Percentiles rank a stretch among this genome's conserved stretches.
Evolutionary conservation across 2,329 filamentous ascomycete species (phyloP).

Genomic region (Coleophoma crateriformis): DNA sequence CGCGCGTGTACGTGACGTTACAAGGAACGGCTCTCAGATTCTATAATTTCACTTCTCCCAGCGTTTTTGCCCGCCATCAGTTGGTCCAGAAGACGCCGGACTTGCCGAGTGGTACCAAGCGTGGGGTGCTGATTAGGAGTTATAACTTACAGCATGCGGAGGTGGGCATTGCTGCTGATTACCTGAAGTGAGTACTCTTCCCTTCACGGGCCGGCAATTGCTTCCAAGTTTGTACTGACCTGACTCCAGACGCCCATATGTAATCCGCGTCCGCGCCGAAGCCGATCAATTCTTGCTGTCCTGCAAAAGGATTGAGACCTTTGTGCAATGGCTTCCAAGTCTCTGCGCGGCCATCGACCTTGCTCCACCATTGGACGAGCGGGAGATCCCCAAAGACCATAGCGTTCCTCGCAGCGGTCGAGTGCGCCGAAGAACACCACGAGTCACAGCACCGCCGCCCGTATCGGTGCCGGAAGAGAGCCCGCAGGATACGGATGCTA

Average conservation of each 20-base stretch:
- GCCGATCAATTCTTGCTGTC: constrained; percentile 69
- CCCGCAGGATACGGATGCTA: not conserved
- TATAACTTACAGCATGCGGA: constrained; percentile 73
- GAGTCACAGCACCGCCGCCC: constrained; percentile 5
- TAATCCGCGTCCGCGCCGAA: constrained; percentile 67
- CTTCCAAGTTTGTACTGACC: not conserved
- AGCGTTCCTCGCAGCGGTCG: constrained; percentile 43
- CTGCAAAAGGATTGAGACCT: constrained; percentile 57
- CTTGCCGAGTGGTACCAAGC: constrained; percentile 45
- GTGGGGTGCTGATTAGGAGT: constrained; percentile 53
- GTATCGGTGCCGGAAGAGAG: constrained; percentile 18
- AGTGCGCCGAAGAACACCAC: constrained; percentile 13
- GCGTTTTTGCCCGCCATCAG: constrained; percentile 42
- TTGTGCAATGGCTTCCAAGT: constrained; percentile 63
- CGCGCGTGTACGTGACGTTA: constrained; percentile 55
- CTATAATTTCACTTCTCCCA: constrained; percentile 55
- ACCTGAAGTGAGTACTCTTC: constrained; percentile 51
- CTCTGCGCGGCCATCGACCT: constrained; percentile 71
- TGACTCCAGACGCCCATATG: constrained; percentile 51
- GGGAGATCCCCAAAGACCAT: constrained; percentile 57
- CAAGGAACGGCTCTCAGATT: constrained; percentile 65
- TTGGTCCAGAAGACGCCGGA: constrained; percentile 43
- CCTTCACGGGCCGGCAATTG: not conserved
- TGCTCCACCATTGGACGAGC: constrained; percentile 64
- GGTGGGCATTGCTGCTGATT: constrained; percentile 68